A percentile compares a stretch with the other conserved stretches of the same genome.
Evolutionary conservation across 2,329 filamentous ascomycete genomes (phyloP).

Genomic region (Xylariaceae sp.): DNA sequence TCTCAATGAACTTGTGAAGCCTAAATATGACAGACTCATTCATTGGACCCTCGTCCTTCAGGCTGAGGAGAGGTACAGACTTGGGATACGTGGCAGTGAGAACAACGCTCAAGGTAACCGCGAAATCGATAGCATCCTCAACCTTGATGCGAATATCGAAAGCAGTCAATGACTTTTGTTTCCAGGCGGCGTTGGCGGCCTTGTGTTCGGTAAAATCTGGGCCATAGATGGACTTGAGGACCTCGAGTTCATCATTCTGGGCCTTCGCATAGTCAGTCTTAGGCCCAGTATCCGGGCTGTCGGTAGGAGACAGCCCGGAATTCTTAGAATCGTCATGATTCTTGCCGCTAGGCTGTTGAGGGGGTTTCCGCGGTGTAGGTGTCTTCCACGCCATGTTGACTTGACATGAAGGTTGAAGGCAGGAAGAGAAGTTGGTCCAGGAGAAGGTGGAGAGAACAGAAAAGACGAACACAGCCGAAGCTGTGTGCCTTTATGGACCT

Average conservation of each 20-base stretch:
- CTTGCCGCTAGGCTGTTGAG: constrained; percentile 37
- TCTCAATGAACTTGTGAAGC: constrained; percentile 59
- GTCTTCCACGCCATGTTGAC: constrained; percentile 49
- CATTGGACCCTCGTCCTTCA: constrained; percentile 61
- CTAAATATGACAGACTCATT: constrained; percentile 66
- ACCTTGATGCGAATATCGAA: constrained; percentile 78
- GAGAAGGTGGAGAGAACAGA: constrained; percentile 29
- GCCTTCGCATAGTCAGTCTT: constrained; percentile 71
- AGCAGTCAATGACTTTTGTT: constrained; percentile 70
- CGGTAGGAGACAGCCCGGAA: constrained; percentile 43
- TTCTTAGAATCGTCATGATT: constrained; percentile 46
- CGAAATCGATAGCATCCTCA: constrained; percentile 65
- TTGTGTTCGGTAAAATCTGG: constrained; percentile 79
- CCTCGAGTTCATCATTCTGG: constrained; percentile 83
- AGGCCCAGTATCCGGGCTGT: constrained; percentile 36
- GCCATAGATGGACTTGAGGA: constrained; percentile 79
- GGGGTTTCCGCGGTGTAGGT: constrained; percentile 45
- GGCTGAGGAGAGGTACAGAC: constrained; percentile 64
- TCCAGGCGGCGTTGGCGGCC: constrained; percentile 72
- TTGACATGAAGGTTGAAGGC: constrained; percentile 16
- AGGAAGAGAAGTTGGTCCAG: constrained; percentile 17
- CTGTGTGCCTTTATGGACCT: constrained; percentile 45
- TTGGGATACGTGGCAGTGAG: constrained; percentile 90
- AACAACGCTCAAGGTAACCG: constrained; percentile 67
- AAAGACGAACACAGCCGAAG: constrained; percentile 46